These are phyloP conservation scores for Microthlaspi erraticum DNA, from an alignment of 345 rosid genomes.

Conservation along the genomic window DNA sequence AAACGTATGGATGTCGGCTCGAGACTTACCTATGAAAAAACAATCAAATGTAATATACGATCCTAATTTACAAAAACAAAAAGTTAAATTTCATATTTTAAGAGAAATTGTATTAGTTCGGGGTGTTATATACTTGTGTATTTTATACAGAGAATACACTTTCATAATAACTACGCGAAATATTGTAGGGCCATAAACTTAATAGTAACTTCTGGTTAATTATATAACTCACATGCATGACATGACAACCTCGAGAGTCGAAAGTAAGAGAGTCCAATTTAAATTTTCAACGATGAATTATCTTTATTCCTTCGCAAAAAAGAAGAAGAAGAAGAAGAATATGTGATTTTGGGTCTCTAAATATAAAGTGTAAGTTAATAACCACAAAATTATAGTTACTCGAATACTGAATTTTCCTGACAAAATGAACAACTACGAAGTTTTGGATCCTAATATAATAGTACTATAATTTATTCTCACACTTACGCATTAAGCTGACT, in stretches of 20 bases:
- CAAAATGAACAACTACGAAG: background rate
- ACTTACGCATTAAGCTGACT: background rate
- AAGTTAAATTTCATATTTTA: too few species aligned
- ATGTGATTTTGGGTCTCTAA: background rate
- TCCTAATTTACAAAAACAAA: background rate
- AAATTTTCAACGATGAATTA: slow-evolving; percentile 10
- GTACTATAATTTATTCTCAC: background rate
- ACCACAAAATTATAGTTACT: background rate
- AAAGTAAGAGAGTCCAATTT: slow-evolving; percentile 3
- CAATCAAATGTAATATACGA: background rate
- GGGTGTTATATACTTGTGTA: too few species aligned
- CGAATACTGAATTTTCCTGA: slow-evolving; percentile 1
- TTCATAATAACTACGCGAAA: slow-evolving; percentile 20
- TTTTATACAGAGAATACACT: background rate
- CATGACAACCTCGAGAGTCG: slow-evolving; percentile 48
- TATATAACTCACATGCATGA: slow-evolving; percentile 55
- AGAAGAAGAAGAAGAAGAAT: too few species aligned
- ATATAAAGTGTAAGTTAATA: background rate
- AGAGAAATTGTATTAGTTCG: background rate
- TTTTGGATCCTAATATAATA: background rate
- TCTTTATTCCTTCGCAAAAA: background rate
- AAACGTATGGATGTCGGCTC: too few species aligned
- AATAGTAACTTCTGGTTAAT: slow-evolving; percentile 32
- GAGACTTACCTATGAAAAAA: background rate
- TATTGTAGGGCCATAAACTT: slow-evolving; percentile 33